Base-by-base conservation (phyloP, 441 rosid species). In the Mallotus japonicus region DNA sequence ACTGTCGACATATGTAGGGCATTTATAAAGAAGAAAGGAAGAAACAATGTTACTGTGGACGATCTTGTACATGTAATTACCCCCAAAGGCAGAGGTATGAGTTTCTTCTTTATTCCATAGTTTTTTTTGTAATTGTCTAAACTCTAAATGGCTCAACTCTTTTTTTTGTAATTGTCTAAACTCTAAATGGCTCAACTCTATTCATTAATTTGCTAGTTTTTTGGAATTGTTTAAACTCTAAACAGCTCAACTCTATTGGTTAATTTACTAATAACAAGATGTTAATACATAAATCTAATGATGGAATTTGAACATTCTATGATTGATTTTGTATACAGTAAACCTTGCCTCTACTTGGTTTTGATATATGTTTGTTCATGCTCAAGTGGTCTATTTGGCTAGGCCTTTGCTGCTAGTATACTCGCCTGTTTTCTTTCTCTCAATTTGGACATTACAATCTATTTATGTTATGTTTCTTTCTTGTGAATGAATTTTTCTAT, bases 11-110 rank as follows among this genome's bases (percentile, higher is more conserved):
- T 53, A 17, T 69, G 67, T 63, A 93, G 98, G 88, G 89, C 87
- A 65, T 87, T 81, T 79, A 78, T 84, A 56, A 88, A 83, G 88
- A 89, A 91, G 88, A 92, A 90, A 80, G 96, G 96, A 24, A 88
- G 93, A 76, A 86, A 84, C 76, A 88, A 88, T 78, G 95, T 92
- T 42, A 89, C 90, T 42, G 88, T 93, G 32, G 98, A 93, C 78
- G 96, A 93, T 73, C 92, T 93, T n/a, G 82, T 92, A 55, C 86
- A 84, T 73, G 86, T 84, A 19, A 89, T 92, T 65, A 89, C 97
- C 53, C 95, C 96, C 2, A 87, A 88, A 79, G 98, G 97, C 80
- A 87, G 98, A 93, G 96, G 97, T 90, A 56, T 14, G 69, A 15
- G n/a, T 9, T 22, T 49, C 51, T 42, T 34, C 47, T 67, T 53